phyloP scores from a whole-genome alignment of 495 filamentous ascomycete species.

The Melanomma pulvis-pyrius region DNA sequence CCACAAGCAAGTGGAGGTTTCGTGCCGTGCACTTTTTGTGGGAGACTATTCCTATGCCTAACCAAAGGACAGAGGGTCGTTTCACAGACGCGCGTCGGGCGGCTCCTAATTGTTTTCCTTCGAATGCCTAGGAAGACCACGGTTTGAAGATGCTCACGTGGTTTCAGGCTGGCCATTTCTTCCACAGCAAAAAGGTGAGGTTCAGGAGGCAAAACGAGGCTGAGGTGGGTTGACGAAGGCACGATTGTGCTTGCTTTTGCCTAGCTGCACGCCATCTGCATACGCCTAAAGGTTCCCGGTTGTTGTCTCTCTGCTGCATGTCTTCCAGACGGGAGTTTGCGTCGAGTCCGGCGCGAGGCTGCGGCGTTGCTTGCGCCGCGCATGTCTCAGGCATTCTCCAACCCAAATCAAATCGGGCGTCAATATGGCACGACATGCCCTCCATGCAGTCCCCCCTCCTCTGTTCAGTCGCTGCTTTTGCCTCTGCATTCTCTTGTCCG shows the following conservation, averaged over 20 bases:
- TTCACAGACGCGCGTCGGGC: not conserved
- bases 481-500: not conserved
- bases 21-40: not conserved
- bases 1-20: no score
- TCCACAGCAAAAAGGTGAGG: no score
- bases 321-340: not conserved
- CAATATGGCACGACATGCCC: not conserved
- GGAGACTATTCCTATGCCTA: not conserved
- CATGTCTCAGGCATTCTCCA: not conserved
- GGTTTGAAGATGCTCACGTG: not conserved
- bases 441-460: not conserved
- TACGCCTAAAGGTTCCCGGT: not conserved
- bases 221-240: no score
- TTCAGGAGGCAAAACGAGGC: no score
- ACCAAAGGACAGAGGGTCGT: not conserved
- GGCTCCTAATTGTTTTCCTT: not conserved
- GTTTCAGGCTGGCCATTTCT: not conserved
- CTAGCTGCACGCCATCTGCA: not conserved
- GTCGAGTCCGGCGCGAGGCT: not conserved
- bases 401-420: conserved; percentile 1
- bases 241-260: no score
- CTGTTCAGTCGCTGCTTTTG: not conserved
- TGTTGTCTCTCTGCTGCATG: not conserved
- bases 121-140: not conserved
- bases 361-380: not conserved